These are phyloP conservation scores for Coniophora puteana DNA, from an alignment of 1,284 basidiomycete species.

Conservation along the genomic window DNA sequence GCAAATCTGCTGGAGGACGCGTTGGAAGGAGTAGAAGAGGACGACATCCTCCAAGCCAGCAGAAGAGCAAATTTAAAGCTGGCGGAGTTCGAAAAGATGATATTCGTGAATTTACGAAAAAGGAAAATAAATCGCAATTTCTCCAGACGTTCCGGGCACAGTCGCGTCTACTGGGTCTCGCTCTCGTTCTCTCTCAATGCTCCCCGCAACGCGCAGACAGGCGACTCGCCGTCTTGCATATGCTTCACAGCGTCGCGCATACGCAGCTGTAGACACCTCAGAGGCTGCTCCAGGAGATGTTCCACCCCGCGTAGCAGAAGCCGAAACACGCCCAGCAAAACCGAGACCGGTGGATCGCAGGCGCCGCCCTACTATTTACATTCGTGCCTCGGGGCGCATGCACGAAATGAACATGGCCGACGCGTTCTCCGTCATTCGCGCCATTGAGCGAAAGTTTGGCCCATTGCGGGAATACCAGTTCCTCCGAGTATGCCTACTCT, in stretches of 20 bases:
- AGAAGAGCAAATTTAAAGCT: constrained; percentile 13
- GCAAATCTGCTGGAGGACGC: too few species aligned
- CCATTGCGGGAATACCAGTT: constrained; percentile 44
- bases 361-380: constrained; percentile 23
- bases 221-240: constrained; percentile 6
- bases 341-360: constrained; percentile 1
- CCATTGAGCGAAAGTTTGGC: constrained; percentile 55
- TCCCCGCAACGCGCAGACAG: too few species aligned
- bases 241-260: constrained; percentile 3
- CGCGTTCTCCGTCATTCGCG: constrained; percentile 45
- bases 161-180: background rate
- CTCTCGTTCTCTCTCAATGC: background rate
- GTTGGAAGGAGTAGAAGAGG: constrained; percentile 8
- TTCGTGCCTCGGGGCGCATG: constrained; percentile 29
- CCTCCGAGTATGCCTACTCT: constrained; percentile 35
- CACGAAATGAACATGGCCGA: constrained; percentile 37
- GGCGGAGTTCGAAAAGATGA: background rate
- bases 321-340: constrained; percentile 3
- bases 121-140: too few species aligned
- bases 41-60: constrained; percentile 1
- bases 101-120: too few species aligned
- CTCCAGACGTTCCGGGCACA: too few species aligned
- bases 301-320: constrained; percentile 3
- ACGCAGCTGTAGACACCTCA: constrained; percentile 1
- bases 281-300: background rate